A percentile compares a stretch with the other conserved stretches of the same genome.
These are phyloP conservation scores for Eudorina sp. DNA, from an alignment of 139 green algal species.

Conservation along the genomic window DNA sequence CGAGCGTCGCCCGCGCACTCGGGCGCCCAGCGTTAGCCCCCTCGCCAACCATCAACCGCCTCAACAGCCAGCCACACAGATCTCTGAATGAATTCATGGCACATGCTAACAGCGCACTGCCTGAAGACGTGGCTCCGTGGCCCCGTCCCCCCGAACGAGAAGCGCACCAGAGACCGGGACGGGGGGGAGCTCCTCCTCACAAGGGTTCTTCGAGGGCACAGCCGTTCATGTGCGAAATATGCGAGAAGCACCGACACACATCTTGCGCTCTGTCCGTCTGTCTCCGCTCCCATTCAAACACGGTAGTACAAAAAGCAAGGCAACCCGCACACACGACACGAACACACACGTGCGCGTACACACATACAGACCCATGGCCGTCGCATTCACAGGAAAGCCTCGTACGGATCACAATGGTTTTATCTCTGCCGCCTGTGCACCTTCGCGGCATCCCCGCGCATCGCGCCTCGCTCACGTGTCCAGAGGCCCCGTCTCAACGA, in stretches of 20 bases:
- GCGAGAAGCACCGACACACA: not conserved
- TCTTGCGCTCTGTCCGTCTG: slow-evolving; percentile 31
- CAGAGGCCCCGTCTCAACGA: too few relatives aligned
- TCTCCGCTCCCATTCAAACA: slow-evolving; percentile 23
- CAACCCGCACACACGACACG: too few relatives aligned
- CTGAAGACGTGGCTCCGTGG: not conserved
- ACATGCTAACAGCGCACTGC: slow-evolving; percentile 13
- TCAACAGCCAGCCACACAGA: not conserved
- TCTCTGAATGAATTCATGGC: not conserved
- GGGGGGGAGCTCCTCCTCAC: not conserved
- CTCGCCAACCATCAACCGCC: not conserved
- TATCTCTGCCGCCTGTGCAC: too few relatives aligned
- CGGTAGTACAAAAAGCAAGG: slow-evolving; percentile 28
- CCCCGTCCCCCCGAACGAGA: not conserved
- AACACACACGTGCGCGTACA: too few relatives aligned
- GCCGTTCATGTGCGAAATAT: not conserved
- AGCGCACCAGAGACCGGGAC: not conserved
- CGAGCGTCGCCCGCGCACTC: too few relatives aligned
- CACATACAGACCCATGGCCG: not conserved
- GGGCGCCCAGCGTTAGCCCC: too few relatives aligned
- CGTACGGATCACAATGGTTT: slow-evolving; percentile 1
- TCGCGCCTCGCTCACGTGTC: too few relatives aligned
- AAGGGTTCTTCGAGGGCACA: slow-evolving; percentile 15
- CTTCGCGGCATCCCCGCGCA: too few relatives aligned
- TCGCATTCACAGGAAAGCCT: slow-evolving; percentile 14